phyloP scores from a whole-genome alignment of 345 rosid species.

The Citrus unshiu region DNA sequence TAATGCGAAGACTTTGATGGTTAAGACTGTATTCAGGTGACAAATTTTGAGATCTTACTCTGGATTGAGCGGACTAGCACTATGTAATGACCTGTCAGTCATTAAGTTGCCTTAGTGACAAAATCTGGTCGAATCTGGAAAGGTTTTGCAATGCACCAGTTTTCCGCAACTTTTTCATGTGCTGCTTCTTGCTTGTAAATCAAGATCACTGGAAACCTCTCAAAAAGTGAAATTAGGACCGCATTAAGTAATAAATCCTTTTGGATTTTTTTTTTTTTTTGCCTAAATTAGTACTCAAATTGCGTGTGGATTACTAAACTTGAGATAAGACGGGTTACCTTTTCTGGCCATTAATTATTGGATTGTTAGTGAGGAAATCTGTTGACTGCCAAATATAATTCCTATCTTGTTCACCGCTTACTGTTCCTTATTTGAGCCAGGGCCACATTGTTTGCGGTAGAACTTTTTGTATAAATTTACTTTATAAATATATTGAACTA shows the following conservation, averaged over 20 bases:
- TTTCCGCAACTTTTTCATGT: neutral
- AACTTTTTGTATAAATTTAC: neutral
- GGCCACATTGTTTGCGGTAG: neutral
- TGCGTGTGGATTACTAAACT: neutral
- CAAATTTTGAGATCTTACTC: neutral
- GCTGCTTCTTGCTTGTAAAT: neutral
- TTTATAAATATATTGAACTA: neutral
- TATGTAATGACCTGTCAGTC: neutral
- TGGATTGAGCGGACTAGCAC: neutral
- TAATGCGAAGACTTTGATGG: neutral
- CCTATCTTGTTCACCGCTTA: neutral
- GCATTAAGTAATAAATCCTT: neutral
- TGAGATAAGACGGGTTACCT: neutral
- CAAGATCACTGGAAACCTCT: neutral
- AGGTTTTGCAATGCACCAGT: neutral
- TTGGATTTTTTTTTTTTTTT: neutral
- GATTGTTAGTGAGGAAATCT: constrained; percentile 1
- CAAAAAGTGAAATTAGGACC: neutral
- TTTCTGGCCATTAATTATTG: neutral
- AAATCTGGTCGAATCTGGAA: constrained; percentile 2
- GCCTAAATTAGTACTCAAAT: neutral
- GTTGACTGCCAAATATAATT: neutral
- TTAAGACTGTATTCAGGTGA: neutral
- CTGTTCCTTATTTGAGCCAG: neutral
- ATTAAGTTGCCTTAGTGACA: neutral